Base-by-base conservation (phyloP, 306 rosid species). In the Quercus cerris region DNA sequence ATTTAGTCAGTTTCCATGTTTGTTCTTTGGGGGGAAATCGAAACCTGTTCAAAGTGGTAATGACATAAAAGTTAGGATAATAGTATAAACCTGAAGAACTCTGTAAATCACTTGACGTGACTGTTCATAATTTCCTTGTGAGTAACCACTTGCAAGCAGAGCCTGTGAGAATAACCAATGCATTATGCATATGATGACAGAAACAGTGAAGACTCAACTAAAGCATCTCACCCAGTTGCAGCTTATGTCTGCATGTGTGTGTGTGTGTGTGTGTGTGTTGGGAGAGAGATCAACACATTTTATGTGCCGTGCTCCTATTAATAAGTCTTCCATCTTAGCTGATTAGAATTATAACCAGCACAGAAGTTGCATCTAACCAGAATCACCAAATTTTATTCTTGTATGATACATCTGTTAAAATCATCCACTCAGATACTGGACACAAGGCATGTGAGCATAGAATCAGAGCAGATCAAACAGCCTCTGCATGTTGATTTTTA, bases 61-160 rank as follows among this genome's bases (percentile, higher is more conserved):
- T n/a, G 41, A 46, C 5, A 28, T 14, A 41, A 35, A 69, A 25
- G 33, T 7, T 79, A 17, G 41, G 22, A 41, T 59, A 41, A 59
- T 25, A 41, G 2, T 72, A 66, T n/a, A 22, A 44, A 92, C 99
- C 97, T 95, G 97, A 75, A 95, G 81, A 83, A 88, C 87, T 88
- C 89, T 89, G 77, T 84, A 91, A 81, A 84, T 80, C 74, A 95
- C 78, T 18, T 79, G 80, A 64, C 98, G 94, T 77, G 99, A 86
- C 78, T 86, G 86, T 79, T 87, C 87, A 83, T 90, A 93, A 81
- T 93, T 78, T 92, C 90, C 88, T 79, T 85, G 75, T 14, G 99
- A 85, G 89, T 90, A 95, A 83, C 77, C 82, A 78, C 85, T 79
- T 58, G 98, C 99, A 80, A 95, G 93, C 82, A 95, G 94, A 31